Conservation (phyloP, 192 early-diverging fungal genomes). For the Bifiguratus adelaidae region DNA sequence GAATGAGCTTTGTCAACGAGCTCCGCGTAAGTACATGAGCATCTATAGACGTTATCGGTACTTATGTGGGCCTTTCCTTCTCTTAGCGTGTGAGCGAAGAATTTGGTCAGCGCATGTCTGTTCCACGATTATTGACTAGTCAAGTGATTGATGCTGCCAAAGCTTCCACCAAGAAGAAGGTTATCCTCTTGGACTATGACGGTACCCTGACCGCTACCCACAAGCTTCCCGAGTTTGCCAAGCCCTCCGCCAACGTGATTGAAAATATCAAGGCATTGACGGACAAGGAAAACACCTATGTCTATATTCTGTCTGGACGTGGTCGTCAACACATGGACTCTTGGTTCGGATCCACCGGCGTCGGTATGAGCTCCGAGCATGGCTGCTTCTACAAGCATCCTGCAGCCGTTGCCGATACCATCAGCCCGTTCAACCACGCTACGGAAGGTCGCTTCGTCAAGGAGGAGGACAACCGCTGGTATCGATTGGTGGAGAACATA, state of each 20-base stretch:
- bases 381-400: conserved; percentile 98
- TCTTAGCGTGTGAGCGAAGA: conserved; percentile 49
- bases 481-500: conserved; percentile 75
- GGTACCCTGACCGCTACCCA: conserved; percentile 84
- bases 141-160: conserved; percentile 41
- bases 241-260: conserved; percentile 67
- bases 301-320: conserved; percentile 95
- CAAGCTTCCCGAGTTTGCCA: conserved; percentile 86
- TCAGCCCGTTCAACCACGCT: conserved; percentile 33
- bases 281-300: conserved; percentile 71
- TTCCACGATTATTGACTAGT: conserved; percentile 45
- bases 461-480: conserved; percentile 69
- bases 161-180: conserved; percentile 50
- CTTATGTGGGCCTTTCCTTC: background rate
- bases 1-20: conserved; percentile 86
- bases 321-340: conserved; percentile 76
- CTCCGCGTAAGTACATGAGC: conserved; percentile 39
- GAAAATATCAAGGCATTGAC: conserved; percentile 59
- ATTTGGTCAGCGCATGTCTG: conserved; percentile 45
- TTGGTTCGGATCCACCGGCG: conserved; percentile 82
- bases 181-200: conserved; percentile 95
- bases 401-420: conserved; percentile 35
- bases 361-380: conserved; percentile 96
- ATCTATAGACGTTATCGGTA: background rate
- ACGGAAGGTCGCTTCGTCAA: conserved; percentile 38